phyloP scores from a whole-genome alignment of 2,329 filamentous ascomycete species.

The Fusarium miscanthi region DNA sequence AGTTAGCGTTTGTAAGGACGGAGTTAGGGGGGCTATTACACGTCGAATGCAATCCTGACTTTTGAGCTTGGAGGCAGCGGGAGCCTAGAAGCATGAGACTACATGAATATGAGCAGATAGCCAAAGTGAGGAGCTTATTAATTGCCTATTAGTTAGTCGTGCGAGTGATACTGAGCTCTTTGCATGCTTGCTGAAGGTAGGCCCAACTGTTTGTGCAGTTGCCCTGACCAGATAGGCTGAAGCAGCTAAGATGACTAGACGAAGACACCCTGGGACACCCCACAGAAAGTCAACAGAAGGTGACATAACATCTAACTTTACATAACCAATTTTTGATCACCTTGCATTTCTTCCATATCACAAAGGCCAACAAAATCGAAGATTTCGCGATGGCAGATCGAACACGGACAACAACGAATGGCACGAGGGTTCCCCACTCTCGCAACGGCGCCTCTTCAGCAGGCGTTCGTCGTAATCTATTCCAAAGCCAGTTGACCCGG shows the following conservation, averaged over 20 bases:
- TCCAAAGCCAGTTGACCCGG: slow-evolving; percentile 68
- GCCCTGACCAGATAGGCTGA: background rate
- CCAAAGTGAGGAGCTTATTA: background rate
- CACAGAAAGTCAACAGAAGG: slow-evolving; percentile 40
- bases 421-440: slow-evolving; percentile 27
- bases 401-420: slow-evolving; percentile 35
- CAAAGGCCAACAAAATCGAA: background rate
- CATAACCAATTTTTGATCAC: slow-evolving; percentile 7
- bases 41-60: background rate
- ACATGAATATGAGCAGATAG: background rate
- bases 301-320: slow-evolving; percentile 18
- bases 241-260: slow-evolving; percentile 23
- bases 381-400: slow-evolving; percentile 40
- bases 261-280: slow-evolving; percentile 35
- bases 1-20: slow-evolving; percentile 19
- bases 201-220: background rate
- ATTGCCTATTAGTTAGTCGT: background rate
- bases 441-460: slow-evolving; percentile 36
- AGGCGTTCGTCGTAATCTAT: slow-evolving; percentile 60
- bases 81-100: background rate
- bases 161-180: background rate
- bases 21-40: slow-evolving; percentile 5
- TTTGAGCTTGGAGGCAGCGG: background rate
- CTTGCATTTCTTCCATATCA: background rate
- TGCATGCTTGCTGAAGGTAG: background rate